phyloP scores from a whole-genome alignment of 345 rosid species.

The Arabidopsis suecica region DNA sequence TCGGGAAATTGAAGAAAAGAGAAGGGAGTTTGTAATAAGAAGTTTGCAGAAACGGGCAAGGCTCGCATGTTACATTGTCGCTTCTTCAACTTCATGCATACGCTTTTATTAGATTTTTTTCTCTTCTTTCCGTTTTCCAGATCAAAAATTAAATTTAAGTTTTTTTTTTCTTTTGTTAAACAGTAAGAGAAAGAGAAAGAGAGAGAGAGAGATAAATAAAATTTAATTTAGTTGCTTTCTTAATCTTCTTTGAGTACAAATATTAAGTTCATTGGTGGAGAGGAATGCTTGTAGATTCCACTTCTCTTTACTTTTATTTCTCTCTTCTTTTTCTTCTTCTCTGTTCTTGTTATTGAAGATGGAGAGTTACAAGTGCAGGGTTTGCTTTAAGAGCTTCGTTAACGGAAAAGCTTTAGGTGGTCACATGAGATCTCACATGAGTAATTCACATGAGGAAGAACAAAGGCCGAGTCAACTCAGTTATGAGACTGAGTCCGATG shows the following conservation, averaged over 20 bases:
- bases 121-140: slow-evolving; percentile 45
- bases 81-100: slow-evolving; percentile 60
- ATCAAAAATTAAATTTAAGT: slow-evolving; percentile 19
- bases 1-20: slow-evolving; percentile 33
- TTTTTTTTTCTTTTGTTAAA: slow-evolving; percentile 26
- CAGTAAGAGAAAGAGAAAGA: slow-evolving; percentile 34
- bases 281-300: slow-evolving; percentile 70
- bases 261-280: slow-evolving; percentile 40
- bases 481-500: slow-evolving; percentile 49
- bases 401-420: slow-evolving; percentile 84
- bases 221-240: slow-evolving; percentile 43
- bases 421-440: slow-evolving; percentile 81
- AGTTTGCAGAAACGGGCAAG: slow-evolving; percentile 70
- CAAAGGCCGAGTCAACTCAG: slow-evolving; percentile 48
- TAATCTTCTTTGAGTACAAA: slow-evolving; percentile 30
- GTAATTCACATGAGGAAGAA: background rate
- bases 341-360: slow-evolving; percentile 33
- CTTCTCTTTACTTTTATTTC: slow-evolving; percentile 50
- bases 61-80: slow-evolving; percentile 82
- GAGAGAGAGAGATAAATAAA: background rate
- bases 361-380: slow-evolving; percentile 78
- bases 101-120: slow-evolving; percentile 58
- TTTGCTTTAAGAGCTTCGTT: slow-evolving; percentile 68
- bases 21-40: slow-evolving; percentile 6
- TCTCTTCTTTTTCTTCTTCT: slow-evolving; percentile 23